These are phyloP conservation scores for Helichrysum umbraculigerum DNA, from an alignment of 129 eudicot genomes.

Conservation along the genomic window DNA sequence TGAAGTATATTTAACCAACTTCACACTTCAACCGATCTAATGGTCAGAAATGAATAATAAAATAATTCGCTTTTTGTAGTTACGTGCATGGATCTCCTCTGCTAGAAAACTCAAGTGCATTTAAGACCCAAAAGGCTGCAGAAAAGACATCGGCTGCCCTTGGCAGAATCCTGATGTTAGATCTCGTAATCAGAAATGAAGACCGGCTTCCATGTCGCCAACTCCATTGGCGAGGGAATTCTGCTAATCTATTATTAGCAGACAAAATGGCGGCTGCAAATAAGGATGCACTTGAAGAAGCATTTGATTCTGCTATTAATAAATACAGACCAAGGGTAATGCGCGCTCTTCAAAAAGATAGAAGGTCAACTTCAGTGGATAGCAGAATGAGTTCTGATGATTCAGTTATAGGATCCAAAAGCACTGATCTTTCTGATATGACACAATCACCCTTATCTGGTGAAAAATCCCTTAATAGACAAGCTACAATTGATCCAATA, in stretches of 20 bases:
- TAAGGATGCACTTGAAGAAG: constrained; percentile 64
- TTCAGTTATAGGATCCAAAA: constrained; percentile 50
- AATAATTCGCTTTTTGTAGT: constrained; percentile 46
- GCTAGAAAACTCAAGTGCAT: constrained; percentile 74
- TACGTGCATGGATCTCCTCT: constrained; percentile 91
- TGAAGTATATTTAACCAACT: constrained; percentile 56
- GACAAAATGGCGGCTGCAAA: constrained; percentile 61
- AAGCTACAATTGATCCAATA: constrained; percentile 47
- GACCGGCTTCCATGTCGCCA: constrained; percentile 92
- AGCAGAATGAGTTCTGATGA: constrained; percentile 60
- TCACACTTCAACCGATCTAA: constrained; percentile 2
- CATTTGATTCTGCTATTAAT: constrained; percentile 73
- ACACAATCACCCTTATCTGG: constrained; percentile 57
- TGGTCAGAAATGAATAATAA: constrained; percentile 3
- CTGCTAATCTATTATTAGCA: constrained; percentile 80
- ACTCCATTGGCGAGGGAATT: constrained; percentile 95
- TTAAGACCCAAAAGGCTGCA: constrained; percentile 69
- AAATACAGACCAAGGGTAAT: constrained; percentile 76
- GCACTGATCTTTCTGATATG: constrained; percentile 63
- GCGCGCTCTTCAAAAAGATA: constrained; percentile 76
- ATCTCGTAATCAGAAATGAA: constrained; percentile 96
- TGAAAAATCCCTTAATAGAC: constrained; percentile 51
- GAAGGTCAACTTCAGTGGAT: constrained; percentile 86
- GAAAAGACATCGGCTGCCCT: constrained; percentile 89
- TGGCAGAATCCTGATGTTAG: constrained; percentile 90